A percentile compares a stretch with the other conserved stretches of the same genome.
Conservation (phyloP, 208 protist species). For the Phytomonas sp. region DNA sequence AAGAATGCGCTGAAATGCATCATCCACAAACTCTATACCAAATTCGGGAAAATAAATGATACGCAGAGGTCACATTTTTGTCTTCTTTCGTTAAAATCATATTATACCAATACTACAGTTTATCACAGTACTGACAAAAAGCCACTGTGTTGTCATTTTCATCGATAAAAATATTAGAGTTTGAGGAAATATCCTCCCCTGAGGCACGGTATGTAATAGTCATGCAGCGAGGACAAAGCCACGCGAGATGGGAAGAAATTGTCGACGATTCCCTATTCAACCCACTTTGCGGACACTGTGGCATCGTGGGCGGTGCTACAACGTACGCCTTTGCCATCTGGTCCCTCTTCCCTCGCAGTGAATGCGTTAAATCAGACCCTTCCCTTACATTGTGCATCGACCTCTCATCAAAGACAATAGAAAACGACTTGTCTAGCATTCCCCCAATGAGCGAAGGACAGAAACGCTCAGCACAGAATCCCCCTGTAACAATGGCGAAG, state of each 20-base stretch:
- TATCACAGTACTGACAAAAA: slow-evolving; percentile 28
- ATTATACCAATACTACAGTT: not conserved
- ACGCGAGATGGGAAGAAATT: slow-evolving; percentile 26
- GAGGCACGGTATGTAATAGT: slow-evolving; percentile 31
- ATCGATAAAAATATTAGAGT: not conserved
- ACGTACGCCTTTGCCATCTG: slow-evolving; percentile 57
- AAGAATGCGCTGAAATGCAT: not conserved
- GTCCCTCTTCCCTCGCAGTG: slow-evolving; percentile 22
- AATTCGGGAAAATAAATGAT: not conserved
- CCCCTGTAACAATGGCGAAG: slow-evolving; percentile 30
- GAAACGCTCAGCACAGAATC: slow-evolving; percentile 26
- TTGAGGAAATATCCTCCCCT: slow-evolving; percentile 15
- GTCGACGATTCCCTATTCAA: not conserved
- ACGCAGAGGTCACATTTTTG: not conserved
- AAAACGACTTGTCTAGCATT: slow-evolving; percentile 19
- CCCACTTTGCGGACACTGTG: slow-evolving; percentile 11
- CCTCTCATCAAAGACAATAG: not conserved
- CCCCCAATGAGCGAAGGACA: slow-evolving; percentile 20
- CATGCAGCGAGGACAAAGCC: slow-evolving; percentile 68
- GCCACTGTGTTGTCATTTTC: slow-evolving; percentile 3
- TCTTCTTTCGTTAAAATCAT: not conserved
- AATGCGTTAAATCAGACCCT: not conserved
- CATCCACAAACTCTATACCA: not conserved
- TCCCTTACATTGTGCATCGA: not conserved
- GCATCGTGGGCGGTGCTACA: slow-evolving; percentile 39